phyloP scores from a whole-genome alignment of 306 rosid species.

The Gynostemma pentaphyllum region DNA sequence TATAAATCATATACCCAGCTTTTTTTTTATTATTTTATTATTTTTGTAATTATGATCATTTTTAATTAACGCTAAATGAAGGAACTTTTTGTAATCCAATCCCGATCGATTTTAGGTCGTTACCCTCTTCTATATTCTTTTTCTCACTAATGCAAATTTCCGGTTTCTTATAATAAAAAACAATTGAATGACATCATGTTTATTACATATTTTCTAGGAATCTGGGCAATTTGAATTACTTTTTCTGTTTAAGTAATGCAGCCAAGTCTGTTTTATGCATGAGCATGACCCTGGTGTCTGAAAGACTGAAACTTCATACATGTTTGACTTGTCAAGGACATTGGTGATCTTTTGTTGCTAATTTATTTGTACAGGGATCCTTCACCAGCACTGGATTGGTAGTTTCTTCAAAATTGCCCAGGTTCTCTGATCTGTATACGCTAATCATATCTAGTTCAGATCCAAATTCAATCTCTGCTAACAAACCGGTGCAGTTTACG shows the following conservation, averaged over 20 bases:
- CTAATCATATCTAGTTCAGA: conserved; percentile 40
- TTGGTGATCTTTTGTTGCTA: not conserved
- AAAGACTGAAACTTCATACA: not conserved
- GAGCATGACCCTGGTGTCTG: not conserved
- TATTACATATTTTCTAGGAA: not conserved
- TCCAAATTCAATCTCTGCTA: conserved; percentile 48
- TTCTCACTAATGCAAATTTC: too few relatives aligned
- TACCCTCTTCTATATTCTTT: too few relatives aligned
- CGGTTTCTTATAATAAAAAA: too few relatives aligned
- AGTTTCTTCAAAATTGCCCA: conserved; percentile 43
- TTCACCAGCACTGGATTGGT: conserved; percentile 45
- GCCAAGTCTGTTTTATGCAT: not conserved
- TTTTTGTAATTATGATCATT: too few relatives aligned
- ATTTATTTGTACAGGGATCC: conserved; percentile 28
- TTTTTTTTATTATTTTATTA: too few relatives aligned
- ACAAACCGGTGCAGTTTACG: conserved; percentile 28
- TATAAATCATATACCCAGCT: too few relatives aligned
- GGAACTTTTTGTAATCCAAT: too few relatives aligned
- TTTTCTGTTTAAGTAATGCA: not conserved
- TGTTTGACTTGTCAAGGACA: not conserved
- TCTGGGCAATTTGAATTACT: not conserved
- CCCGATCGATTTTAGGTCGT: too few relatives aligned
- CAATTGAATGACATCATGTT: not conserved
- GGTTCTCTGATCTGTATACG: conserved; percentile 49
- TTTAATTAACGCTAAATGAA: too few relatives aligned